Evolutionary conservation across 2,329 filamentous ascomycete genomes (phyloP), one percentile per base, ranked within the genome.

Genomic region (Claviceps paspali): DNA sequence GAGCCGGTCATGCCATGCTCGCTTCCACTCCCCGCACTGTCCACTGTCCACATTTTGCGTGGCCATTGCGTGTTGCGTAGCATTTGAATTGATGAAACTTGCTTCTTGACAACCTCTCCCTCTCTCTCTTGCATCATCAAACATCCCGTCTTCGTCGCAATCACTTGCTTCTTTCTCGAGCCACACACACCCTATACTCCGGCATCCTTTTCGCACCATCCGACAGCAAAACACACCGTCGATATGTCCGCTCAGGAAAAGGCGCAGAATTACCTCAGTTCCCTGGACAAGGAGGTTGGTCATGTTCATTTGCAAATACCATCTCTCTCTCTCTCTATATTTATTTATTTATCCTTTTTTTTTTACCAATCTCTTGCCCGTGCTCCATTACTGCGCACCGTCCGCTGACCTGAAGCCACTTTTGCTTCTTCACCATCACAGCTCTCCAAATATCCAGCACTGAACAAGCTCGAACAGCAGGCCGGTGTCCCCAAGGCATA

Each of bases 381-480:
- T 23, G 8, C 29, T n/a, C 24, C 26, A 9, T 33, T 40, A 29
- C 46, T 44, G 45, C 46, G 50, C 45, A 51, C 49, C 27, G 31
- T 27, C n/a, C 36, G 40, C 48, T 49, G 38, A 47, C 46, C 42
- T 46, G 24, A 10, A 21, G 32, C 22, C 12, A 24, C 27, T 26
- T 18, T 33, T 35, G 18, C 12, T 6, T 22, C 29, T 29, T 22
- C 12, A 19, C 3, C 6, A 33, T 14, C 28, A 18, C 41, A 91
- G 83, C 77, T 91, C 48, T 83, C 81, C 60, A 88, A 87, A 63
- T 91, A 91, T 67, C 80, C 80, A 51, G 63, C 71, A 53, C 73
- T 91, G 58, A 81, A 78, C 72, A 85, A 88, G 65, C 72, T 91
- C 53, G 84, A 92, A 74, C 82, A 79, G 71, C 77, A 82, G 62